phyloP scores from a whole-genome alignment of 2,329 filamentous ascomycete species.

The Alternaria metachromatica region DNA sequence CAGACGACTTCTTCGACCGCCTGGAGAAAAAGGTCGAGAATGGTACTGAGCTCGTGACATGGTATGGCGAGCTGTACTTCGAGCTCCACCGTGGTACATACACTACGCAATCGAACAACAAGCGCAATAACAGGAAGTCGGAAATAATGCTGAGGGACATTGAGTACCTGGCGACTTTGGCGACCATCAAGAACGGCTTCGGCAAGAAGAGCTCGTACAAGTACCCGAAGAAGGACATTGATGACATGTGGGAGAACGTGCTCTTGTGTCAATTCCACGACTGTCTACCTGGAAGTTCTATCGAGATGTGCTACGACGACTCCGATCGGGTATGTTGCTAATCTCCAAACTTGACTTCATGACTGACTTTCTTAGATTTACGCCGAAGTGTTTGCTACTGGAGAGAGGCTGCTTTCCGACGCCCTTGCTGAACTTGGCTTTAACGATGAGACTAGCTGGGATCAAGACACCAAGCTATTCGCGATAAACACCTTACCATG shows the following conservation, averaged over 20 bases:
- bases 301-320: conserved; percentile 98
- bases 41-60: conserved; percentile 80
- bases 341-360: background rate
- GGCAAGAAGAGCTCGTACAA: conserved; percentile 64
- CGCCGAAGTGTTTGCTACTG: conserved; percentile 78
- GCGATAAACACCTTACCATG: conserved; percentile 89
- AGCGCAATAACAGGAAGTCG: conserved; percentile 86
- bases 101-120: conserved; percentile 97
- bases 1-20: conserved; percentile 91
- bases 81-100: conserved; percentile 97
- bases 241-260: conserved; percentile 93
- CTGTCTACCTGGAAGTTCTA: conserved; percentile 90
- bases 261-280: conserved; percentile 97
- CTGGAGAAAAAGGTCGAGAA: conserved; percentile 77
- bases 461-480: conserved; percentile 57
- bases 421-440: conserved; percentile 73
- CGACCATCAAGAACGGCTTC: conserved; percentile 71
- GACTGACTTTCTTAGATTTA: conserved; percentile 64
- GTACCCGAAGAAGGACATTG: conserved; percentile 93
- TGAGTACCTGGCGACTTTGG: conserved; percentile 85
- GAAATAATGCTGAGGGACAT: conserved; percentile 87
- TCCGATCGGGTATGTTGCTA: conserved; percentile 70
- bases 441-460: conserved; percentile 51
- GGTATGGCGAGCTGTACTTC: conserved; percentile 98
- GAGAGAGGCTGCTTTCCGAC: conserved; percentile 73